Evolutionary conservation across 129 eudicot species (phyloP).

Genomic region (Tagetes patula): DNA sequence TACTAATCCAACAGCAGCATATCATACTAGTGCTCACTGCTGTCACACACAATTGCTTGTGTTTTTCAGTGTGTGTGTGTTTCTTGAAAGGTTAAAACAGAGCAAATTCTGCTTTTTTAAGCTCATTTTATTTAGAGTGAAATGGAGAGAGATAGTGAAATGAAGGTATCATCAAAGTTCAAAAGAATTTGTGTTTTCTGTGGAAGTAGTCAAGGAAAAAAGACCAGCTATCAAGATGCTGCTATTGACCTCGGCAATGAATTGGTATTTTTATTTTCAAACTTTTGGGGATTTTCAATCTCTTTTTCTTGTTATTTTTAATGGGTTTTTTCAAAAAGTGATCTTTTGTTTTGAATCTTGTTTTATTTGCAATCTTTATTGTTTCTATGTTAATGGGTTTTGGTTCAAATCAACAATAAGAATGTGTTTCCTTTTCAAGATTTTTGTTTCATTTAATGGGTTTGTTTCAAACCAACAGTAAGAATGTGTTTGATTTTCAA

Average conservation of each 20-base stretch:
- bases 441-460: not conserved
- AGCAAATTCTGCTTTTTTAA: slow-evolving; percentile 20
- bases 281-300: slow-evolving; percentile 8
- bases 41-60: slow-evolving; percentile 27
- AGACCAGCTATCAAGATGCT: slow-evolving; percentile 90
- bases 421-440: slow-evolving; percentile 30
- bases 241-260: slow-evolving; percentile 94
- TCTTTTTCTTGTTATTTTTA: slow-evolving; percentile 21
- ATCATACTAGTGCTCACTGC: slow-evolving; percentile 13
- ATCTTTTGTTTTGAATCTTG: slow-evolving; percentile 30
- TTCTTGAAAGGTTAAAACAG: slow-evolving; percentile 35
- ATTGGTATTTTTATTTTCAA: slow-evolving; percentile 49
- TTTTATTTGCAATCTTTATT: slow-evolving; percentile 17
- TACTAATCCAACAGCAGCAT: not conserved
- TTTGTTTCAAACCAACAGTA: slow-evolving; percentile 11
- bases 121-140: not conserved
- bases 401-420: slow-evolving; percentile 12
- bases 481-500: slow-evolving; percentile 14
- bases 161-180: slow-evolving; percentile 71
- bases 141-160: slow-evolving; percentile 72
- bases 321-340: slow-evolving; percentile 12
- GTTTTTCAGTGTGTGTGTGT: slow-evolving; percentile 13
- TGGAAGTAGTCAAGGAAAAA: slow-evolving; percentile 99
- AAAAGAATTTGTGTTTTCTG: slow-evolving; percentile 96
- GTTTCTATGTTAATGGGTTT: slow-evolving; percentile 27